phyloP scores from a whole-genome alignment of 1,139 yeast species.

The Hemisphaericaspora lyxosophila region DNA sequence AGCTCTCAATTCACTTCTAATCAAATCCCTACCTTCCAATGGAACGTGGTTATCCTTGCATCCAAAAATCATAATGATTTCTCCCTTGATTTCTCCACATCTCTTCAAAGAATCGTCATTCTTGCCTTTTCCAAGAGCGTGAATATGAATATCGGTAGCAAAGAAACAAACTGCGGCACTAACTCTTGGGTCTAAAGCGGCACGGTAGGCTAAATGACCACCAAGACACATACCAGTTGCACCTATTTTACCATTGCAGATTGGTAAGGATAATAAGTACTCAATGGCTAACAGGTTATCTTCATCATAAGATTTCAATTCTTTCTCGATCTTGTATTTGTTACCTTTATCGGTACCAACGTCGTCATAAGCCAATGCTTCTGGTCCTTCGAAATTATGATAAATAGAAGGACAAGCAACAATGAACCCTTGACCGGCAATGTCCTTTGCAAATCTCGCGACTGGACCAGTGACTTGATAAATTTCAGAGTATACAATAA shows the following conservation, averaged over 20 bases:
- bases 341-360: slow-evolving; percentile 80
- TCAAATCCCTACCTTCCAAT: slow-evolving; percentile 71
- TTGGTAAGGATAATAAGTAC: slow-evolving; percentile 53
- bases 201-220: slow-evolving; percentile 78
- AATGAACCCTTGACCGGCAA: slow-evolving; percentile 78
- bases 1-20: slow-evolving; percentile 61
- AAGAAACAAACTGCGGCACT: slow-evolving; percentile 73
- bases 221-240: slow-evolving; percentile 89
- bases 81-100: slow-evolving; percentile 55
- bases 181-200: slow-evolving; percentile 65
- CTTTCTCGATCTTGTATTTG: slow-evolving; percentile 63
- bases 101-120: slow-evolving; percentile 66
- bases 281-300: slow-evolving; percentile 67
- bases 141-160: slow-evolving; percentile 77
- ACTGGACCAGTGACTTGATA: slow-evolving; percentile 84
- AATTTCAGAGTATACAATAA: slow-evolving; percentile 74
- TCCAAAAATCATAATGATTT: slow-evolving; percentile 69
- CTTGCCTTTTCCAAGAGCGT: slow-evolving; percentile 60
- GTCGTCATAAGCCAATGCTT: slow-evolving; percentile 66
- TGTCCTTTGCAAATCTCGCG: slow-evolving; percentile 70
- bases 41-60: slow-evolving; percentile 82
- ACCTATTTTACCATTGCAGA: slow-evolving; percentile 74
- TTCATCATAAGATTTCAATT: slow-evolving; percentile 72
- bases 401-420: slow-evolving; percentile 78
- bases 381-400: slow-evolving; percentile 67